Conservation (phyloP, 2,329 filamentous ascomycete species). For the Arthrocladium fulminans region DNA sequence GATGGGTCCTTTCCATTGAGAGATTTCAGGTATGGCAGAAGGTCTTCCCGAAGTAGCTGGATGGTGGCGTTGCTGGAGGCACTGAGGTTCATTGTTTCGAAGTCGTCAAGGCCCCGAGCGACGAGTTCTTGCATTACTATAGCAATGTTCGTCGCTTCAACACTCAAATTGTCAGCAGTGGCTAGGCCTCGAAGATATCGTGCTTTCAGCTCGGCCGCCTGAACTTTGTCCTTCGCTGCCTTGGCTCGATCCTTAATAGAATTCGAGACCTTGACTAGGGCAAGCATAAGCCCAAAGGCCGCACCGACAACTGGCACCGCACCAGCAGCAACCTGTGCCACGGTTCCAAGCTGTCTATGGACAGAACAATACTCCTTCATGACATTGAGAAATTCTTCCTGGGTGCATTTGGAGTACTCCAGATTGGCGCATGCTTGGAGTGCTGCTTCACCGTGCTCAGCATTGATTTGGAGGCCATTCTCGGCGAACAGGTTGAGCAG, state of each 20-base stretch:
- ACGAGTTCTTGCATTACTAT: slow-evolving; percentile 8
- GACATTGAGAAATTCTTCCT: slow-evolving; percentile 9
- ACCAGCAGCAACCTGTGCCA: slow-evolving; percentile 1
- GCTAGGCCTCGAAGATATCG: slow-evolving; percentile 6
- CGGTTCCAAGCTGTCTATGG: background rate
- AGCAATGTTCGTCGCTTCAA: slow-evolving; percentile 8
- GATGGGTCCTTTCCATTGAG: slow-evolving; percentile 2
- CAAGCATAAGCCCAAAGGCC: slow-evolving; percentile 8
- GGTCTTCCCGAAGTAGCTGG: slow-evolving; percentile 7
- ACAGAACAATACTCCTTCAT: slow-evolving; percentile 10
- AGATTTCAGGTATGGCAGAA: slow-evolving; percentile 7
- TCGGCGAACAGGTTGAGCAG: slow-evolving; percentile 4
- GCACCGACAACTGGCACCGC: slow-evolving; percentile 4
- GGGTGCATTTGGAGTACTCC: slow-evolving; percentile 6
- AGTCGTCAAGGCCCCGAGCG: slow-evolving; percentile 5
- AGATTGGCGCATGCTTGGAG: slow-evolving; percentile 10
- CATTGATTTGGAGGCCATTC: slow-evolving; percentile 5
- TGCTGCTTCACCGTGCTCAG: slow-evolving; percentile 4
- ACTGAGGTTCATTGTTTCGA: slow-evolving; percentile 4
- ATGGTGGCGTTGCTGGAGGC: slow-evolving; percentile 6
- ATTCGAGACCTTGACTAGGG: slow-evolving; percentile 7
- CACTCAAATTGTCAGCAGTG: slow-evolving; percentile 4
- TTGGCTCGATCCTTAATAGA: slow-evolving; percentile 8
- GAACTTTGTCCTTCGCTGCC: slow-evolving; percentile 2
- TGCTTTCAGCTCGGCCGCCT: slow-evolving; percentile 4